Percentiles rank a stretch among this genome's conserved stretches.
phyloP scores from a whole-genome alignment of 257 asterid genomes.

The Eucommia ulmoides region DNA sequence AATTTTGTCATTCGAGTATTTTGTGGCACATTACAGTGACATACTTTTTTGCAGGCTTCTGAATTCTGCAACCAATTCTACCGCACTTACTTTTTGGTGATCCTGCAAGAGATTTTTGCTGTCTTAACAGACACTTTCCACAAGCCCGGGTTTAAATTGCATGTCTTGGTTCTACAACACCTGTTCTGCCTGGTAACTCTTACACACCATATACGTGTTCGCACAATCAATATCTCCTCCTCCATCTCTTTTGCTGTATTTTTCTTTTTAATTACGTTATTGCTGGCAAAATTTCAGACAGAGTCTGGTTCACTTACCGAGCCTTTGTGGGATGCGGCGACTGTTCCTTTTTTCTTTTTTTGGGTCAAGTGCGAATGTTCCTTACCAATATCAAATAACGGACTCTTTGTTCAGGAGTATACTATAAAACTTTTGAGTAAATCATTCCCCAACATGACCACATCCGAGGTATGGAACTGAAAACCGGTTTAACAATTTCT shows the following conservation, averaged over 20 bases:
- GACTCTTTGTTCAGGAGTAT: conserved; percentile 61
- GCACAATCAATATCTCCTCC: not conserved
- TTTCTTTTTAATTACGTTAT: conserved; percentile 2
- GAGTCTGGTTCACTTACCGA: conserved; percentile 66
- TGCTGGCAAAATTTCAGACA: conserved; percentile 35
- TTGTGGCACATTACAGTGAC: conserved; percentile 10
- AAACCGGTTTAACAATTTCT: conserved; percentile 3
- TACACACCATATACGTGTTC: not conserved
- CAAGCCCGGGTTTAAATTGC: conserved; percentile 95
- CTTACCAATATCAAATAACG: conserved; percentile 69
- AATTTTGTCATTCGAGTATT: not conserved
- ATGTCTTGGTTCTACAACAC: conserved; percentile 76
- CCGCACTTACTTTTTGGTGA: conserved; percentile 62
- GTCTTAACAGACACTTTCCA: conserved; percentile 92
- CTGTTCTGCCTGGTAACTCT: conserved; percentile 66
- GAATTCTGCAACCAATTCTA: conserved; percentile 86
- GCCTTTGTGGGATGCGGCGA: conserved; percentile 82
- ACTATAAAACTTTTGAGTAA: conserved; percentile 77
- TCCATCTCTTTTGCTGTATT: not conserved
- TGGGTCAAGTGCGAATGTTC: too few species aligned
- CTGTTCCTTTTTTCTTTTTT: conserved; percentile 49
- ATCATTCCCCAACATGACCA: conserved; percentile 93
- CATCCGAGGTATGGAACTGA: conserved; percentile 51
- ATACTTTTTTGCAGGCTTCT: conserved; percentile 41
- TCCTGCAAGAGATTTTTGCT: conserved; percentile 92